These are phyloP conservation scores for Orbilia oligospora DNA, from an alignment of 2,329 filamentous ascomycete genomes.

Conservation along the genomic window DNA sequence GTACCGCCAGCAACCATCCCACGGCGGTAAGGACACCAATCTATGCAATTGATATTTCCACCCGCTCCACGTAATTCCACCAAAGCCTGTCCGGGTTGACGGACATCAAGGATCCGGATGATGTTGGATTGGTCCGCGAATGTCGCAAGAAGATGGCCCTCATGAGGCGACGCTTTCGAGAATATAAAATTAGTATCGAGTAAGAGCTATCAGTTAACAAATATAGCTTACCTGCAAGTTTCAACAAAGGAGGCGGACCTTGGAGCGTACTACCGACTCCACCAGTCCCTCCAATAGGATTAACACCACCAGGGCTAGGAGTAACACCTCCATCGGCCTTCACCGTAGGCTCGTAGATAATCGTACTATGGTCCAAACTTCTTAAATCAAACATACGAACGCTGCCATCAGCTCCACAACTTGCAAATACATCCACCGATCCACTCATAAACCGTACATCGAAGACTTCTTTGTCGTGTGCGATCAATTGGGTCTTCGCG, in stretches of 20 bases:
- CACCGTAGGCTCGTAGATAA: slow-evolving; percentile 96
- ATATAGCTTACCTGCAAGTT: slow-evolving; percentile 73
- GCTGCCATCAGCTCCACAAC: slow-evolving; percentile 96
- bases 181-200: slow-evolving; percentile 12
- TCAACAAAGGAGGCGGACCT: slow-evolving; percentile 81
- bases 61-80: slow-evolving; percentile 92
- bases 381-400: slow-evolving; percentile 98
- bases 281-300: slow-evolving; percentile 68
- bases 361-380: slow-evolving; percentile 96
- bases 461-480: slow-evolving; percentile 98
- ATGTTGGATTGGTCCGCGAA: slow-evolving; percentile 94
- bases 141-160: slow-evolving; percentile 94
- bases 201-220: background rate
- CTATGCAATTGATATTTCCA: slow-evolving; percentile 88
- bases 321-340: slow-evolving; percentile 73
- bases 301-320: slow-evolving; percentile 68
- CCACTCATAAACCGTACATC: slow-evolving; percentile 98
- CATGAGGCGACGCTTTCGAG: slow-evolving; percentile 86
- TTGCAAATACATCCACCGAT: slow-evolving; percentile 98
- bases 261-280: slow-evolving; percentile 77
- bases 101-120: slow-evolving; percentile 94
- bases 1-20: slow-evolving; percentile 91
- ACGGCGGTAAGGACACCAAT: slow-evolving; percentile 91
- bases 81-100: slow-evolving; percentile 94
- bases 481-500: slow-evolving; percentile 97